A percentile compares a stretch with the other conserved stretches of the same genome.
These are phyloP conservation scores for Calonectria naviculata DNA, from an alignment of 2,329 filamentous ascomycete species.

Conservation along the genomic window DNA sequence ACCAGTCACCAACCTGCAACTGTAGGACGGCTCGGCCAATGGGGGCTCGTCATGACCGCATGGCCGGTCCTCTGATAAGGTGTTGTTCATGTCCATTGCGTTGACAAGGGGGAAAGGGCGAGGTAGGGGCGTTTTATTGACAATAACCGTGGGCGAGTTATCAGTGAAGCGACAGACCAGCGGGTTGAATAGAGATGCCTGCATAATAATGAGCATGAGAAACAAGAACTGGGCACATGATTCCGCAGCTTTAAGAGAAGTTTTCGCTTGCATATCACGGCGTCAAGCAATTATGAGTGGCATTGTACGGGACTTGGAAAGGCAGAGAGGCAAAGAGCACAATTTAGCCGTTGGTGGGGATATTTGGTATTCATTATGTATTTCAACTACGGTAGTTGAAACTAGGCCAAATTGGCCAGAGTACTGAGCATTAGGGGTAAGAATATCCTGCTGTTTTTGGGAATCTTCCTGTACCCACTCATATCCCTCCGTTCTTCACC, in stretches of 20 bases:
- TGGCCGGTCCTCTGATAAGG: background rate
- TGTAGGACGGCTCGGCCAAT: slow-evolving; percentile 37
- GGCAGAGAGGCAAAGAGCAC: background rate
- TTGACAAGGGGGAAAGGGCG: background rate
- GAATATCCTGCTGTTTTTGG: slow-evolving; percentile 20
- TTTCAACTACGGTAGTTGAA: slow-evolving; percentile 1
- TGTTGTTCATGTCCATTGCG: background rate
- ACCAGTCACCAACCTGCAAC: slow-evolving; percentile 49
- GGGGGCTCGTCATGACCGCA: background rate
- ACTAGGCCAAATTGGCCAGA: slow-evolving; percentile 21
- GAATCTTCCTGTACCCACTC: slow-evolving; percentile 12
- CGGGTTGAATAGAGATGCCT: slow-evolving; percentile 29
- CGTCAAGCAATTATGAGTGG: slow-evolving; percentile 9
- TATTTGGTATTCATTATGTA: slow-evolving; percentile 8
- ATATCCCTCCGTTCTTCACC: slow-evolving; percentile 23
- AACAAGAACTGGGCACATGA: slow-evolving; percentile 7
- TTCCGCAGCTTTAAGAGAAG: background rate
- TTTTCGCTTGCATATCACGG: slow-evolving; percentile 20
- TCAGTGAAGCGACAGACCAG: slow-evolving; percentile 2
- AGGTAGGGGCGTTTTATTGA: background rate
- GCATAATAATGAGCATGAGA: slow-evolving; percentile 37
- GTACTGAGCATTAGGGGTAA: slow-evolving; percentile 25
- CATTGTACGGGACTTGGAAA: slow-evolving; percentile 7
- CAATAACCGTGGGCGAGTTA: background rate
- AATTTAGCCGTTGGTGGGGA: slow-evolving; percentile 12